Conservation (phyloP, 257 asterid species). For the Gentiana straminea region DNA sequence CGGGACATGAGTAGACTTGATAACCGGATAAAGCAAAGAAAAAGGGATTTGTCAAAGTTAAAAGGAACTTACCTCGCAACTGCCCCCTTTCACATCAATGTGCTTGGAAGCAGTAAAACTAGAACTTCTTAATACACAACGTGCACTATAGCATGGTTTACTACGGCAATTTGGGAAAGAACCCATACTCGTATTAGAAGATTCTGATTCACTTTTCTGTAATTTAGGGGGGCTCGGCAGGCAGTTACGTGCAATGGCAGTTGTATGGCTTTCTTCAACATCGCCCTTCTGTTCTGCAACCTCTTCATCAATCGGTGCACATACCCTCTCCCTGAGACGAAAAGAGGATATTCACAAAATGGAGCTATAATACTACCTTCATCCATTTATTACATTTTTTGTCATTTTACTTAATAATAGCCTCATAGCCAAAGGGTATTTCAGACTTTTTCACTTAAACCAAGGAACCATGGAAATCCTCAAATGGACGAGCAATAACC, state of each 20-base stretch:
- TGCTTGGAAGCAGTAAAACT: constrained; percentile 81
- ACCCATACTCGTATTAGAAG: constrained; percentile 21
- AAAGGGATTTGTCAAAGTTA: background rate
- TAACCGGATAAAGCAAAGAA: too few species aligned
- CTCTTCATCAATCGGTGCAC: constrained; percentile 60
- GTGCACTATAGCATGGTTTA: constrained; percentile 60
- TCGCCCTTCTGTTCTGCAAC: constrained; percentile 28
- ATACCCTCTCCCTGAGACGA: constrained; percentile 69
- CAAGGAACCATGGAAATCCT: too few species aligned
- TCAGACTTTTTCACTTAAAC: too few species aligned
- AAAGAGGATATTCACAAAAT: background rate
- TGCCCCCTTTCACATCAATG: constrained; percentile 50
- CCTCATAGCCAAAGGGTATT: too few species aligned
- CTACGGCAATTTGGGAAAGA: constrained; percentile 30
- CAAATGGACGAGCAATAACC: background rate
- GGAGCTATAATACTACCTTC: background rate
- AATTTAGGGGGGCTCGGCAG: constrained; percentile 52
- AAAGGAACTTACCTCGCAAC: constrained; percentile 43
- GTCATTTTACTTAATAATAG: background rate
- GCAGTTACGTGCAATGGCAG: constrained; percentile 38
- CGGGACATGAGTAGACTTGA: too few species aligned
- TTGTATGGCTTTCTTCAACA: constrained; percentile 25
- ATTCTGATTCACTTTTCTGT: constrained; percentile 26
- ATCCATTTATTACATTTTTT: background rate
- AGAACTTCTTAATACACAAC: constrained; percentile 72